Conservation (phyloP, 805 yeast species). For the Cyberlindnera euphorbiiphila region DNA sequence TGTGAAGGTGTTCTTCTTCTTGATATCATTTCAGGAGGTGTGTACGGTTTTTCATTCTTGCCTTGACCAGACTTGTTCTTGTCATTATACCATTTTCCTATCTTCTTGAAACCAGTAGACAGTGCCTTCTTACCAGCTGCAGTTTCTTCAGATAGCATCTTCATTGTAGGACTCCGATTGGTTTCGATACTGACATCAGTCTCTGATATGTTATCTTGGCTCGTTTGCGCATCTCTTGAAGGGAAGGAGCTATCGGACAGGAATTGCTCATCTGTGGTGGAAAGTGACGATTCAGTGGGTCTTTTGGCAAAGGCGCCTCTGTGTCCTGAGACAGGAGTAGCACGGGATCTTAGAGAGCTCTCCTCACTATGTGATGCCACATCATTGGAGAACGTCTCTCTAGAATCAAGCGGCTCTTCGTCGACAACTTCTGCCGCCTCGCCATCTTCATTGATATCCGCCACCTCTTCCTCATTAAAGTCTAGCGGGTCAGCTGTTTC, state of each 20-base stretch:
- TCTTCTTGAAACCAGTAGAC: slow-evolving; percentile 47
- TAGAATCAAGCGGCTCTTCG: not conserved
- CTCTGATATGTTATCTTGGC: slow-evolving; percentile 14
- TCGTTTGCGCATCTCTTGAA: slow-evolving; percentile 9
- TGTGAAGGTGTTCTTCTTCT: slow-evolving; percentile 39
- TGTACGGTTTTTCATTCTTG: slow-evolving; percentile 8
- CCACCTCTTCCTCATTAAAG: slow-evolving; percentile 1
- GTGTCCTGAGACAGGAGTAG: not conserved
- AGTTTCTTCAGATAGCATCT: slow-evolving; percentile 25
- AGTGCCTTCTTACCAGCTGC: slow-evolving; percentile 35
- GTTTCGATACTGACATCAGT: slow-evolving; percentile 12
- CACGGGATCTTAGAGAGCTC: slow-evolving; percentile 17
- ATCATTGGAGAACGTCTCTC: slow-evolving; percentile 1
- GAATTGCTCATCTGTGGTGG: slow-evolving; percentile 28
- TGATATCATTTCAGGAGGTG: slow-evolving; percentile 67
- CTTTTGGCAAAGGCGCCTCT: slow-evolving; percentile 11
- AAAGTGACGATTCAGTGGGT: slow-evolving; percentile 24
- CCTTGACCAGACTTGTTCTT: slow-evolving; percentile 31
- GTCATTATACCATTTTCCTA: slow-evolving; percentile 68
- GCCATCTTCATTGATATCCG: not conserved
- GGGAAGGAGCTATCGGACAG: slow-evolving; percentile 29
- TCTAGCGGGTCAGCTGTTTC: slow-evolving; percentile 3
- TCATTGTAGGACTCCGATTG: slow-evolving; percentile 21
- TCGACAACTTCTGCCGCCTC: not conserved
- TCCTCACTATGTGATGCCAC: slow-evolving; percentile 13